Conservation (phyloP, 768 basidiomycete genomes). For the Asterophora parasitica region DNA sequence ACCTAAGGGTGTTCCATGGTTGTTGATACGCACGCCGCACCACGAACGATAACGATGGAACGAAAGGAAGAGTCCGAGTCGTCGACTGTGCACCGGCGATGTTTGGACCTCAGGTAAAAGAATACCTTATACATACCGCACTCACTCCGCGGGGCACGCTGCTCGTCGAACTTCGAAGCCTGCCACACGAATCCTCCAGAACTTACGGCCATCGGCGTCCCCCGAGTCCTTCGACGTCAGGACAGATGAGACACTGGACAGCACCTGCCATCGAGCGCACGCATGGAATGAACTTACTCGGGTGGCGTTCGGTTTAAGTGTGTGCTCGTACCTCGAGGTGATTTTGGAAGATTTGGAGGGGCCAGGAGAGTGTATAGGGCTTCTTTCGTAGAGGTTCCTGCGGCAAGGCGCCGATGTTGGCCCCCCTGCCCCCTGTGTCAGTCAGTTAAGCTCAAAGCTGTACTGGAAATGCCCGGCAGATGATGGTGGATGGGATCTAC, state of each 20-base stretch:
- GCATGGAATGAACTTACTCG: slow-evolving; percentile 2
- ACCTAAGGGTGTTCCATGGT: not conserved
- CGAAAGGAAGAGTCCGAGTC: not conserved
- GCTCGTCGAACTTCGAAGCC: slow-evolving; percentile 1
- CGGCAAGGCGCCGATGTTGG: not conserved
- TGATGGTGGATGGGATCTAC: not conserved
- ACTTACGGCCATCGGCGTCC: not conserved
- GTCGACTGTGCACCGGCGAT: not conserved
- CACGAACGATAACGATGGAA: not conserved
- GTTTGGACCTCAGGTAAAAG: not conserved
- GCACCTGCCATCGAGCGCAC: not conserved
- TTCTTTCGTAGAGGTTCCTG: not conserved
- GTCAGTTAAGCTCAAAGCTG: not conserved
- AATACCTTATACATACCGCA: too few relatives aligned
- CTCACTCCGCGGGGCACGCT: slow-evolving; percentile 4
- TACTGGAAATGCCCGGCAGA: not conserved
- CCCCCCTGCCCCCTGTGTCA: not conserved
- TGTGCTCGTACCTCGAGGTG: not conserved
- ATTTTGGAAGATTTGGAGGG: not conserved
- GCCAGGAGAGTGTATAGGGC: too few relatives aligned
- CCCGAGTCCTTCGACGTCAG: not conserved
- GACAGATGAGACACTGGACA: too few relatives aligned
- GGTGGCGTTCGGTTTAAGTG: slow-evolving; percentile 7
- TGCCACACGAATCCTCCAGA: not conserved
- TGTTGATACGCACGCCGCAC: slow-evolving; percentile 2